Evolutionary conservation across 2,329 filamentous ascomycete species (phyloP), one percentile per base, ranked within the genome.

Genomic region (Phialocephala sp.): DNA sequence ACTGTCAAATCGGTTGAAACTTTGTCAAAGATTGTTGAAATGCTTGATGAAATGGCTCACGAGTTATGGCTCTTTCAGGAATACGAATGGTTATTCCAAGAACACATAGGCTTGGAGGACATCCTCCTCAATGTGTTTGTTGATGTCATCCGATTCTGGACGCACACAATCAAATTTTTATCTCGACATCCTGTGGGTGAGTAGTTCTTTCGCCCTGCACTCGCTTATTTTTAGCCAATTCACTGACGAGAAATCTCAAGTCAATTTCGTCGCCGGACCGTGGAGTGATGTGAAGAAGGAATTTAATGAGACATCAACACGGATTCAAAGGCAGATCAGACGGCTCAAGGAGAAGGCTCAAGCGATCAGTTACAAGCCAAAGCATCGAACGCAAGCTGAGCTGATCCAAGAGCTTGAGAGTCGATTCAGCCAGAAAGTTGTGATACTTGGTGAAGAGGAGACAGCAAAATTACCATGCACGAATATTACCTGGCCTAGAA

Each of bases 21-120:
- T 8, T 39, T 39, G 36, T 60, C 60, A 12, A 36, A 63, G 14
- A 63, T 39, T 18, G 56, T 57, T n/a, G 50, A 57, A 15, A 63
- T 63, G 60, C 8, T 63, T 20, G 32, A 63, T 20, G 27, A 43
- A 8, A n/a, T 63, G n/a, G 39, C 4, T 14, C 61, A 56, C 35
- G 54, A 47, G 27, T 27, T 63, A n/a, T 43, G 45, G 20, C 43
- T 63, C 24, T 24, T 63, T 22, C 52, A 35, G 15, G n/a, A 55
- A 8, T 50, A 58, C 22, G 35, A 36, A 18, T 20, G 18, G 14
- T 6, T 47, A 14, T 35, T 37, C 18, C 8, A 18, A 32, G 22
- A 35, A 37, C 4, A 32, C 9, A 2, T 22, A 6, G 12, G 27
- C 4, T 20, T 58, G 27, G 37, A 50, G 9, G 24, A 63, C 6